phyloP scores from a whole-genome alignment of 345 rosid genomes.

The Sisymbrium irio region DNA sequence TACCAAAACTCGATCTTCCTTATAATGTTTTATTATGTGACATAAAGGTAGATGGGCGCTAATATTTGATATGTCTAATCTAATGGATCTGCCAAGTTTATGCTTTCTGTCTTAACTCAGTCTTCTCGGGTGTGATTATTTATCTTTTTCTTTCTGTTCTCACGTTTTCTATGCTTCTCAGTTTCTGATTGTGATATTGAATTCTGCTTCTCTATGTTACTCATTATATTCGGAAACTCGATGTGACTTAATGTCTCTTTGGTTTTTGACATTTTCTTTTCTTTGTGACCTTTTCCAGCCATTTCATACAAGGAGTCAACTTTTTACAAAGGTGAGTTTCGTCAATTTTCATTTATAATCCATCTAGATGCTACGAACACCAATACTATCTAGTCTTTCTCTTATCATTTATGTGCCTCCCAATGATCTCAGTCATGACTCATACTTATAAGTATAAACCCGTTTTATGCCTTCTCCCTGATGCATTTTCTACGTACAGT shows the following conservation, averaged over 20 bases:
- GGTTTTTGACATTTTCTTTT: background rate
- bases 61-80: background rate
- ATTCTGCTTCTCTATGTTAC: no score
- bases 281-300: constrained; percentile 57
- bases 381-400: background rate
- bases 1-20: background rate
- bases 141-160: background rate
- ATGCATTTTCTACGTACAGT: constrained; percentile 52
- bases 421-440: background rate
- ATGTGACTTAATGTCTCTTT: constrained; percentile 1
- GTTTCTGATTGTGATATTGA: background rate
- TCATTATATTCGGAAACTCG: background rate
- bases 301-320: constrained; percentile 72
- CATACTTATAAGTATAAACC: background rate
- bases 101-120: background rate
- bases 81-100: background rate
- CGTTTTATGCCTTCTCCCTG: background rate
- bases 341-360: background rate
- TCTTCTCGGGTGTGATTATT: background rate
- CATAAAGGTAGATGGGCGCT: background rate
- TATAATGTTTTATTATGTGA: no score
- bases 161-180: background rate
- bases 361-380: constrained; percentile 7
- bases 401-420: background rate
- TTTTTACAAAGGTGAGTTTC: constrained; percentile 65